Evolutionary conservation across 441 rosid species (phyloP).

Genomic region (Populus hybrid): DNA sequence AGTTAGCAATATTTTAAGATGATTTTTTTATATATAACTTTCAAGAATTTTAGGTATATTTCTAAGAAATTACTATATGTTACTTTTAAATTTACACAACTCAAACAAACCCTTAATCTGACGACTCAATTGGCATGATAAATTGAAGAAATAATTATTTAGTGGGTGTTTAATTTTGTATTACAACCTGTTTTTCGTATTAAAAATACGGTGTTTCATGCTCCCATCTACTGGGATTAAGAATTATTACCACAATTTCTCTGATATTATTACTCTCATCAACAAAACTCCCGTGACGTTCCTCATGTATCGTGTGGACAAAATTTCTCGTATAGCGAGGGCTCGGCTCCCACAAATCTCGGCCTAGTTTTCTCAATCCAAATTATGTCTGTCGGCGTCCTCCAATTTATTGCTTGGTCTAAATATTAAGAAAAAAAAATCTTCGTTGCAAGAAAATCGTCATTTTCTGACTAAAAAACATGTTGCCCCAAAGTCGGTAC

Average conservation of each 20-base stretch:
- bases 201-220: not conserved
- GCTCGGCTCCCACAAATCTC: constrained; percentile 16
- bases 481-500: not conserved
- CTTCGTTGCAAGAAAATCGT: not conserved
- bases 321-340: not conserved
- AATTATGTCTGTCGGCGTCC: not conserved
- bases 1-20: not conserved
- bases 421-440: not conserved
- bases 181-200: too few relatives aligned
- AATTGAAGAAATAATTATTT: not conserved
- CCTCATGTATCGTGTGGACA: not conserved
- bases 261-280: not conserved
- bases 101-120: not conserved
- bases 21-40: too few relatives aligned
- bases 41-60: not conserved
- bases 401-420: not conserved
- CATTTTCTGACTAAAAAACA: constrained; percentile 7
- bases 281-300: not conserved
- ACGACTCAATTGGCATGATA: not conserved
- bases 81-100: not conserved
- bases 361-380: constrained; percentile 5
- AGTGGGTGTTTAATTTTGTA: too few relatives aligned
- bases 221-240: not conserved
- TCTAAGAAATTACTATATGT: not conserved
- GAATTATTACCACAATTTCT: not conserved